Evolutionary conservation across 257 asterid species (phyloP), one percentile per base, ranked within the genome.

Genomic region (Parsonsia alboflavescens): DNA sequence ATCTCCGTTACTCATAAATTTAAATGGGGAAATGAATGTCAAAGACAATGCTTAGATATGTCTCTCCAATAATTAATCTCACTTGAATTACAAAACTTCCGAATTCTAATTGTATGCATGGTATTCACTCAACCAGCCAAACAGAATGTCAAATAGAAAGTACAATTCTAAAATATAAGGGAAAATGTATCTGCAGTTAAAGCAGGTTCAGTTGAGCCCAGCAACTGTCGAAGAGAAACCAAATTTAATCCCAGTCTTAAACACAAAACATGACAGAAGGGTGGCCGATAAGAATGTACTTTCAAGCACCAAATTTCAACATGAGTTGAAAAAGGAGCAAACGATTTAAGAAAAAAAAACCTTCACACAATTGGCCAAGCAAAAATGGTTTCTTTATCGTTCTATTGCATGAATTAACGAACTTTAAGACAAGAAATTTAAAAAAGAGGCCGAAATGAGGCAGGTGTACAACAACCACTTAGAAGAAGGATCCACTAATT

Each of bases 401-500:
- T 44, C n/a, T 15, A 39, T 30, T 4, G 59, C 59, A 41, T 7
- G 21, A 36, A 63, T 2, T 36, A 54, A 42, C 69, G 49, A 45
- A 65, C 57, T 41, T 61, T 19, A 26, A 61, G 33, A 61, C 56
- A 22, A 21, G 48, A 58, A 76, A 39, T 21, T 2, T 7, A 41
- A 48, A 22, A 21, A 7, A 16, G 12, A 26, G 54, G 12, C 30
- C 61, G 12, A 45, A 44, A 12, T 8, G 30, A 50, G 45, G 65
- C 56, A 64, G 24, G 22, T 64, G 21, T 19, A 50, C 42, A 22
- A 56, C 42, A 50, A 22, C 73, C 48, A 66, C 48, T 33, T 56
- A 45, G 62, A 58, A 57, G 56, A 77, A 65, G 62, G 78, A 53
- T 81, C 79, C 76, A 67, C 49, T 59, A 70, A 61, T 69, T 63